These are phyloP conservation scores for Kuraishia hungarica DNA, from an alignment of 805 yeast genomes.

Conservation along the genomic window DNA sequence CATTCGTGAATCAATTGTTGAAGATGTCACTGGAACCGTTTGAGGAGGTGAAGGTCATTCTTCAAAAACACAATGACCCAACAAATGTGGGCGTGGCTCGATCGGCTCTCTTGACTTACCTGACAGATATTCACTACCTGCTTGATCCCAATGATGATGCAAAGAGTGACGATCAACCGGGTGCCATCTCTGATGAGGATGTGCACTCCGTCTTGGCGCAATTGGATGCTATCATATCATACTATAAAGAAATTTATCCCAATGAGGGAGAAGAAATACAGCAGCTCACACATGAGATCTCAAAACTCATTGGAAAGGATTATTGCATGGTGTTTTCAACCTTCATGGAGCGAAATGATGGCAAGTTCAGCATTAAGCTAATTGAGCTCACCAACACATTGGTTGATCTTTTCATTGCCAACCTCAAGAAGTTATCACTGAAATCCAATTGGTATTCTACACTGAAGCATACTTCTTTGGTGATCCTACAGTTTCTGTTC, in stretches of 20 bases:
- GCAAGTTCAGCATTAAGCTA: slow-evolving; percentile 20
- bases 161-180: background rate
- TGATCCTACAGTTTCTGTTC: slow-evolving; percentile 19
- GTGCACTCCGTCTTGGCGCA: slow-evolving; percentile 13
- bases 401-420: slow-evolving; percentile 11
- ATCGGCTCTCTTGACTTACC: slow-evolving; percentile 9
- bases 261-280: slow-evolving; percentile 13
- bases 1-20: background rate
- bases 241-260: slow-evolving; percentile 11
- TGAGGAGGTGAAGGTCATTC: background rate
- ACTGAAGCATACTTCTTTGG: slow-evolving; percentile 20
- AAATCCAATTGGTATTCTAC: slow-evolving; percentile 22
- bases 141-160: slow-evolving; percentile 1
- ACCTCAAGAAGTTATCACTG: slow-evolving; percentile 20
- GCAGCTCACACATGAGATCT: slow-evolving; percentile 15
- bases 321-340: slow-evolving; percentile 13
- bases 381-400: slow-evolving; percentile 19
- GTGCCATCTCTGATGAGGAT: slow-evolving; percentile 11
- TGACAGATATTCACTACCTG: slow-evolving; percentile 9
- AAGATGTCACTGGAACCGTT: background rate
- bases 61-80: slow-evolving; percentile 7
- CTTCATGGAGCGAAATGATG: slow-evolving; percentile 22
- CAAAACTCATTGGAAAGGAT: slow-evolving; percentile 15
- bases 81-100: slow-evolving; percentile 7
- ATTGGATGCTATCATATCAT: slow-evolving; percentile 13